Base-by-base conservation (phyloP, 2,329 filamentous ascomycete species). In the Penicillium hesseltinei region DNA sequence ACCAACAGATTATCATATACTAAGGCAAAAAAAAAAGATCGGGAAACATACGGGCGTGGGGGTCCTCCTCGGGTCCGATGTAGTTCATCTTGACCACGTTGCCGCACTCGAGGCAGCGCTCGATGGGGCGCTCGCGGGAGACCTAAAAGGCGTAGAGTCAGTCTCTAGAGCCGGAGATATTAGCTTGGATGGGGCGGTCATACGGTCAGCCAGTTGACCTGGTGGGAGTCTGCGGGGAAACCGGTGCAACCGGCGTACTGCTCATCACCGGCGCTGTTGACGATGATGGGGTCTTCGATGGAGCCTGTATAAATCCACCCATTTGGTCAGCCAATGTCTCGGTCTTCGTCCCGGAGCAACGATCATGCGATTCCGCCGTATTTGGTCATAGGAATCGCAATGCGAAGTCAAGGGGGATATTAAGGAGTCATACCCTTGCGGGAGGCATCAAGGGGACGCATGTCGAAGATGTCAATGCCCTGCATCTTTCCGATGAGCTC, bases 401-500 rank as follows among this genome's bases (percentile, higher is more conserved):
- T 45, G 23, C 13, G 17, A 19, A 1, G 5, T 21, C 29, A 15
- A n/a, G 11, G n/a, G 23, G 57, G 81, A 11, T 19, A 3, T 15
- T 2, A 25, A n/a, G n/a, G 39, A 25, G 23, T 61, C 82, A 65
- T 83, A 90, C 93, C 93, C 78, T 85, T 85, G 74, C 94, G 88
- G 77, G 89, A 94, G 64, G 93, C 84, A 77, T 97, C 94, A 70
- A 99, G 86, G 63, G 94, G 94, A 79, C 87, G 88, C 94, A 97
- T 96, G 81, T 99, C 92, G 82, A 99, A 99, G 76, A 97, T 83
- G 75, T 99, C 94, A 71, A 97, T 82, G 67, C 94, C 92, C 84
- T 97, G 91, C 89, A 97, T 96, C 87, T 99, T 99, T 80, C 94
- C 94, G 76, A 99, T 84, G 73, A 99, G 94, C 81, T 99, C 94